Percentiles rank a stretch among this genome's conserved stretches.
phyloP scores from a whole-genome alignment of 805 yeast genomes.

The Maudiozyma barnettii region DNA sequence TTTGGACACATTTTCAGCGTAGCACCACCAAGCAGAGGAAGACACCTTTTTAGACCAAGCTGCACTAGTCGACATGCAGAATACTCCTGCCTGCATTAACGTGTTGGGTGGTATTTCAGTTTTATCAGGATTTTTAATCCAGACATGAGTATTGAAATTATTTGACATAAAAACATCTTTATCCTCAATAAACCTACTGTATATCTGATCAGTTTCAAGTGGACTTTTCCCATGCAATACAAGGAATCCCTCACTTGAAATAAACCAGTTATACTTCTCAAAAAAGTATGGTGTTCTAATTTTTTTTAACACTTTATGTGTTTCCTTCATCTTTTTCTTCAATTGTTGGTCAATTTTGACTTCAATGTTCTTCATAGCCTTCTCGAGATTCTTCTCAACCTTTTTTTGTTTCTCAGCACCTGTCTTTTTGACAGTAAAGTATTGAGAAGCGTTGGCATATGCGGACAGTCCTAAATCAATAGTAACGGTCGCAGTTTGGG shows the following conservation, averaged over 20 bases:
- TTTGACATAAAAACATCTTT: conserved; percentile 74
- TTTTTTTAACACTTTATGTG: conserved; percentile 43
- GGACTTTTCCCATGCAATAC: conserved; percentile 82
- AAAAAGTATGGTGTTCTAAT: conserved; percentile 77
- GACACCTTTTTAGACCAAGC: conserved; percentile 87
- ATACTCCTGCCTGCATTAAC: conserved; percentile 79
- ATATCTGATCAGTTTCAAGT: conserved; percentile 69
- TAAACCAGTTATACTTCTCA: conserved; percentile 90
- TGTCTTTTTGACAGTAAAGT: conserved; percentile 64
- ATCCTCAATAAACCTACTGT: conserved; percentile 63
- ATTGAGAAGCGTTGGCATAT: conserved; percentile 78
- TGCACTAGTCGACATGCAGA: conserved; percentile 67
- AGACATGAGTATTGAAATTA: conserved; percentile 60
- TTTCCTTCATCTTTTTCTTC: conserved; percentile 50
- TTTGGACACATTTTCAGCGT: conserved; percentile 59
- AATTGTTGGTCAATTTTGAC: conserved; percentile 65
- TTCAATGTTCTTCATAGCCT: conserved; percentile 79
- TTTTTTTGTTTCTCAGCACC: conserved; percentile 72
- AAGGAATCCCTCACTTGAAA: conserved; percentile 81
- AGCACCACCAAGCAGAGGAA: conserved; percentile 80
- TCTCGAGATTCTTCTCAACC: conserved; percentile 65
- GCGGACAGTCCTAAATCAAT: conserved; percentile 68
- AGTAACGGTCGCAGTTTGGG: conserved; percentile 36
- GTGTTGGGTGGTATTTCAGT: conserved; percentile 82
- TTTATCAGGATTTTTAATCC: conserved; percentile 69